phyloP scores from a whole-genome alignment of 768 basidiomycete species.

The Lentinula edodes region DNA sequence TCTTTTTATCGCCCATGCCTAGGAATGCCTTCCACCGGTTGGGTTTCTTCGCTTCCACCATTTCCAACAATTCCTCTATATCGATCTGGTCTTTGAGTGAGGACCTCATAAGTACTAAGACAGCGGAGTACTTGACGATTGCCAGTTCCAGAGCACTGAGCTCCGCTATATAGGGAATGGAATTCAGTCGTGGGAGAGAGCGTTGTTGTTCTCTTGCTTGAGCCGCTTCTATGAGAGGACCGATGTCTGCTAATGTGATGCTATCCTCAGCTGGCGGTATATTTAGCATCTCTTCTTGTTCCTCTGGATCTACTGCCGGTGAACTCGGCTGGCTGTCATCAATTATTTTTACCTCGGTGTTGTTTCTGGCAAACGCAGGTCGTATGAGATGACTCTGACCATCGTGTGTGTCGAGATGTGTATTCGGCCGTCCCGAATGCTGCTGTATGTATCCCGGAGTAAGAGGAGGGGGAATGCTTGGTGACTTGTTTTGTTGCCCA shows the following conservation, averaged over 20 bases:
- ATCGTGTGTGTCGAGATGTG: slow-evolving; percentile 23
- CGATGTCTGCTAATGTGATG: slow-evolving; percentile 91
- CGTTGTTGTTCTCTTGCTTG: slow-evolving; percentile 86
- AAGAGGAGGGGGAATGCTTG: slow-evolving; percentile 24
- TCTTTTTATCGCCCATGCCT: slow-evolving; percentile 78
- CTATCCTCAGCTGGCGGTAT: slow-evolving; percentile 57
- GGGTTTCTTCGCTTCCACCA: slow-evolving; percentile 88
- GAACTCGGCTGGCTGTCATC: slow-evolving; percentile 76
- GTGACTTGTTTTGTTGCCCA: slow-evolving; percentile 24
- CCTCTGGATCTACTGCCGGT: slow-evolving; percentile 48
- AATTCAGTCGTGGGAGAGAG: slow-evolving; percentile 71
- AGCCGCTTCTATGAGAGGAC: slow-evolving; percentile 86
- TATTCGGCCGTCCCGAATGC: slow-evolving; percentile 19
- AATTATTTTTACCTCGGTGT: slow-evolving; percentile 85
- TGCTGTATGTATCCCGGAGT: slow-evolving; percentile 23
- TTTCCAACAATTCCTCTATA: slow-evolving; percentile 88
- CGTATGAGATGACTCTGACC: slow-evolving; percentile 47
- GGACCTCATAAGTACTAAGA: slow-evolving; percentile 73
- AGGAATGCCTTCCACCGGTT: slow-evolving; percentile 97
- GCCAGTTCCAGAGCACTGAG: slow-evolving; percentile 79
- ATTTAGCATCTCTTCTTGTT: slow-evolving; percentile 28
- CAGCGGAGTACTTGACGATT: slow-evolving; percentile 88
- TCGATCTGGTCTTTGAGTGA: slow-evolving; percentile 80
- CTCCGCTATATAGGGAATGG: slow-evolving; percentile 81
- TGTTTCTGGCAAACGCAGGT: slow-evolving; percentile 69